These are phyloP conservation scores for Boeremia lycopersici DNA, from an alignment of 2,329 filamentous ascomycete genomes.

Conservation along the genomic window DNA sequence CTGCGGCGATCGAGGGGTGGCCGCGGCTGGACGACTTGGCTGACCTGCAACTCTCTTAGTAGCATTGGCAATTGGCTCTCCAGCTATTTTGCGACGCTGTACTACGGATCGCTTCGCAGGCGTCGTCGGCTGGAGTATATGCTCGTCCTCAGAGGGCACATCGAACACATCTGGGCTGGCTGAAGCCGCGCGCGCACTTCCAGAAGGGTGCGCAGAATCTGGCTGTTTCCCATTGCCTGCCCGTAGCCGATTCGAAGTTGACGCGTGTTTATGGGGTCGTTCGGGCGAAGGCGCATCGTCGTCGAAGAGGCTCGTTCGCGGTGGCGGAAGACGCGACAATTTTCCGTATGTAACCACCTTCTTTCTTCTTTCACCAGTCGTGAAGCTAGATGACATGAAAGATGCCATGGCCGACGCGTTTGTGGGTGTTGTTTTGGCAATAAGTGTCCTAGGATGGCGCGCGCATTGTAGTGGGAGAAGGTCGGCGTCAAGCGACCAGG, in stretches of 20 bases:
- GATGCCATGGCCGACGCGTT: conserved; percentile 28
- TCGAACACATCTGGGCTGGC: conserved; percentile 47
- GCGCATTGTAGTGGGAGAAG: conserved; percentile 27
- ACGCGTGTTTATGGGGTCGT: conserved; percentile 34
- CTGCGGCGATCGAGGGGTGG: conserved; percentile 17
- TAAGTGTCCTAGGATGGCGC: conserved; percentile 26
- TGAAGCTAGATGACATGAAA: conserved; percentile 36
- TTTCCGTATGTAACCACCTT: conserved; percentile 49
- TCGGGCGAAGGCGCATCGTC: conserved; percentile 39
- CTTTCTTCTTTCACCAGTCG: conserved; percentile 44
- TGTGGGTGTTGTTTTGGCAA: conserved; percentile 10
- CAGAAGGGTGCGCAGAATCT: conserved; percentile 6
- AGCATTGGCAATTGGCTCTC: conserved; percentile 15
- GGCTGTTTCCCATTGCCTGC: neutral
- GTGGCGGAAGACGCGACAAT: conserved; percentile 33
- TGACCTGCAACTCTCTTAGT: conserved; percentile 13
- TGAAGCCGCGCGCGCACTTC: conserved; percentile 13
- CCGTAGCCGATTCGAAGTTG: conserved; percentile 9
- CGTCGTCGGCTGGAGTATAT: conserved; percentile 10
- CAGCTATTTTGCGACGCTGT: conserved; percentile 19
- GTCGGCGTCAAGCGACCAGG: conserved; percentile 8
- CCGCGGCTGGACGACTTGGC: neutral
- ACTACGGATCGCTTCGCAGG: conserved; percentile 22
- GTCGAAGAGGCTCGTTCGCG: conserved; percentile 19
- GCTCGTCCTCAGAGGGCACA: conserved; percentile 48